Conservation (phyloP, 208 protist genomes). For the Acanthamoeba lenticulata region DNA sequence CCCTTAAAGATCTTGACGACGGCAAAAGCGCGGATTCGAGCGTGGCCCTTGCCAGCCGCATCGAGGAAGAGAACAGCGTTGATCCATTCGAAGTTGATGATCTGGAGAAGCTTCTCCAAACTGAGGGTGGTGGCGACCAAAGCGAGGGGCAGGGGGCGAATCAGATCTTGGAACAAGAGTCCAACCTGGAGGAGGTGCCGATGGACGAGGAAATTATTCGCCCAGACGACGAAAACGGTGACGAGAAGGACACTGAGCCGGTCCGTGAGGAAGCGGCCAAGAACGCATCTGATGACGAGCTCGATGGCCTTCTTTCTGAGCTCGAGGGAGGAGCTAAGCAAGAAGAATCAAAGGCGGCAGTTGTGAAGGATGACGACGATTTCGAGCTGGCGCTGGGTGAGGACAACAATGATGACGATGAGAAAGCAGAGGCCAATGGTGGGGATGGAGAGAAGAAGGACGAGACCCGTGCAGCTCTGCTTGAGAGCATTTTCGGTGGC, state of each 20-base stretch:
- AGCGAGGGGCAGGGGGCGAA: background rate
- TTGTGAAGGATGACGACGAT: background rate
- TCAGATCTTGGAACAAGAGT: background rate
- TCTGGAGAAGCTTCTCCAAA: background rate
- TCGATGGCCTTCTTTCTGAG: constrained; percentile 30
- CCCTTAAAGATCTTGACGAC: too few relatives aligned
- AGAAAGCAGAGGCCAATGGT: background rate
- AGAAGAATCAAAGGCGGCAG: background rate
- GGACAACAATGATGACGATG: background rate
- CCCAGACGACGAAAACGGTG: background rate
- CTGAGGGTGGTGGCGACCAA: background rate
- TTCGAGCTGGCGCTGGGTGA: background rate
- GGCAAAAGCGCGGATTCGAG: too few relatives aligned
- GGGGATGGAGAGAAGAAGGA: background rate
- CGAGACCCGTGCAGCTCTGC: constrained; percentile 11
- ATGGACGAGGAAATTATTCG: background rate
- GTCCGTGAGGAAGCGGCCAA: background rate
- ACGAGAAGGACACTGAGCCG: background rate
- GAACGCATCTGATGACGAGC: background rate
- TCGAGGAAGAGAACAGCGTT: background rate
- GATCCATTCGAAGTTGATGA: background rate
- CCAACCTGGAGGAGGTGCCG: constrained; percentile 13
- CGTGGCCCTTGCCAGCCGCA: background rate
- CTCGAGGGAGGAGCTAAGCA: background rate
- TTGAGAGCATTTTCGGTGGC: constrained; percentile 59